Evolutionary conservation across 345 rosid genomes (phyloP).

Genomic region (Citrus maxima): DNA sequence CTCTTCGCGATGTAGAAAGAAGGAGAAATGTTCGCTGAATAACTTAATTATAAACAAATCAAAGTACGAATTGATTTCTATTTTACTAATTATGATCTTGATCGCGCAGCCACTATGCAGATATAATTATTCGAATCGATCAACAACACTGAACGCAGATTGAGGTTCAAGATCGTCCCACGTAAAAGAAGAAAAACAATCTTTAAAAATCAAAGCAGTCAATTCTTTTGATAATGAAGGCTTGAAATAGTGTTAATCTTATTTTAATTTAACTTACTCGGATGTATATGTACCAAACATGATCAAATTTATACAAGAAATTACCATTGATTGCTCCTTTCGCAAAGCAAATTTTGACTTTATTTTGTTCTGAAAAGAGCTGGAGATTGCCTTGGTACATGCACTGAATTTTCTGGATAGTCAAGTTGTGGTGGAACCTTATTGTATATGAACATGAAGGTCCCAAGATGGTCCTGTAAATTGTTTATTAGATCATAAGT

Average conservation of each 20-base stretch:
- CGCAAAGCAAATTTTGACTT: background rate
- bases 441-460: background rate
- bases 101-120: background rate
- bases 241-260: background rate
- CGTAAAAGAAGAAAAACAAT: background rate
- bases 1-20: background rate
- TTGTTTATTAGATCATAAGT: background rate
- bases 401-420: background rate
- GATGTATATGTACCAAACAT: background rate
- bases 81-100: background rate
- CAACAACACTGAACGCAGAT: background rate
- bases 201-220: background rate
- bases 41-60: background rate
- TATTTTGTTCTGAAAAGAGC: background rate
- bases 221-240: background rate
- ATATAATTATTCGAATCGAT: background rate
- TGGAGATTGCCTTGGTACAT: background rate
- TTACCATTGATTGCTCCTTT: background rate
- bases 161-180: background rate
- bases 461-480: background rate
- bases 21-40: background rate
- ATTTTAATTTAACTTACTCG: too few relatives aligned
- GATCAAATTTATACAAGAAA: conserved; percentile 6
- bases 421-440: background rate
- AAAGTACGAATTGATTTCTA: background rate